phyloP scores from a whole-genome alignment of 2,329 filamentous ascomycete genomes.

The Lasiodiplodia gonubiensis region DNA sequence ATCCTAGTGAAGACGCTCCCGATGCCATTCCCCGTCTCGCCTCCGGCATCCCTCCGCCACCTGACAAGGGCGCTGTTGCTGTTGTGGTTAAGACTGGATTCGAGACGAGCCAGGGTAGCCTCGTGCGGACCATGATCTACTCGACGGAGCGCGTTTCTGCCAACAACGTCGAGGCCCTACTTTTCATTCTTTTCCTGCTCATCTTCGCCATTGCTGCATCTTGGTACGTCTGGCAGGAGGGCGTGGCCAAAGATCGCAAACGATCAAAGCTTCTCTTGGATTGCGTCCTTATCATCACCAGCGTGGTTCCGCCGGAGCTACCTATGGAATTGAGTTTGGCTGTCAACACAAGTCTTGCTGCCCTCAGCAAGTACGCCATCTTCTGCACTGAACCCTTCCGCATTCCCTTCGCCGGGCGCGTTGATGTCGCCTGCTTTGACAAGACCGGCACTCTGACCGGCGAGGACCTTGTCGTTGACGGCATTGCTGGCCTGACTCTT shows the following conservation, averaged over 20 bases:
- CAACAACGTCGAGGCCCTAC: slow-evolving; percentile 93
- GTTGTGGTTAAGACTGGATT: slow-evolving; percentile 97
- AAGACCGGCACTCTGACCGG: slow-evolving; percentile 97
- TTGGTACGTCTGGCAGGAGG: slow-evolving; percentile 99
- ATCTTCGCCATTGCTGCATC: slow-evolving; percentile 96
- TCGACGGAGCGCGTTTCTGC: slow-evolving; percentile 98
- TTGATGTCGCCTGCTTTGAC: slow-evolving; percentile 97
- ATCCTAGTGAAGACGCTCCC: slow-evolving; percentile 69
- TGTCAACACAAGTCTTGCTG: slow-evolving; percentile 95
- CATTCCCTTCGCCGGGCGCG: slow-evolving; percentile 92
- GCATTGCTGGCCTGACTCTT: slow-evolving; percentile 86
- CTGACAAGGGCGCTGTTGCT: slow-evolving; percentile 92
- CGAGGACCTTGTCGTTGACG: slow-evolving; percentile 95
- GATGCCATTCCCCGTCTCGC: slow-evolving; percentile 67
- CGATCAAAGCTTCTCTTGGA: slow-evolving; percentile 96
- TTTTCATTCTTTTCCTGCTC: slow-evolving; percentile 96
- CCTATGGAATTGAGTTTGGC: slow-evolving; percentile 98
- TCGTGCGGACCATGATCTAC: slow-evolving; percentile 99
- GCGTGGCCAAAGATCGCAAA: slow-evolving; percentile 92
- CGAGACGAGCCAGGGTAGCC: slow-evolving; percentile 95
- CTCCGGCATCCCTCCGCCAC: slow-evolving; percentile 81
- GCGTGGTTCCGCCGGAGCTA: slow-evolving; percentile 95
- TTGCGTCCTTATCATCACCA: slow-evolving; percentile 96
- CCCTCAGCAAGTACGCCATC: slow-evolving; percentile 92
- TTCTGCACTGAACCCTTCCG: slow-evolving; percentile 99